Evolutionary conservation across 1,284 basidiomycete genomes (phyloP), one percentile per base, ranked within the genome.

Genomic region (Macrocystidia cucumis): DNA sequence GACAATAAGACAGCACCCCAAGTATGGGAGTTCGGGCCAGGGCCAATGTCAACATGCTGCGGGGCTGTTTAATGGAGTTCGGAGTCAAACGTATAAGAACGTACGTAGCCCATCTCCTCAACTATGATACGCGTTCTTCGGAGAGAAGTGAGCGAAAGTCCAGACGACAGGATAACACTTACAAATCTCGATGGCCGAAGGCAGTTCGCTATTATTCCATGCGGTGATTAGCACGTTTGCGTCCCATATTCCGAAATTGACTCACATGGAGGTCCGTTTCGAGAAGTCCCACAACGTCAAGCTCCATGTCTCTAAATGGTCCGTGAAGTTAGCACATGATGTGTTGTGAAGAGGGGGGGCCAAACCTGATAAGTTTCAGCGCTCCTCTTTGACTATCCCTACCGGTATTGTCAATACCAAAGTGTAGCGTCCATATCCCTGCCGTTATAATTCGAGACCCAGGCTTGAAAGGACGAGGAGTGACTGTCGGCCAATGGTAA

Each of bases 361-460:
- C 61, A 19, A 44, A 76, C 78, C 56, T 65, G 21, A 93, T 69
- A 24, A 95, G 57, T 39, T 84, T 74, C 36, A 78, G 68, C 58
- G 95, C 84, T 7, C 83, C 70, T 28, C 79, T 64, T 55, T 91
- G 88, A 52, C 85, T 89, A 50, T 92, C 90, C 44, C 85, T 69
- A 3, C 90, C 89, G 28, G 69, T 71, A 44, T 89, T 82, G 49
- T 91, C 84, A 33, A 91, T 76, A 2, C 87, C 88, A 54, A 95
- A 95, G 56, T 95, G 91, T 18, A 93, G 69, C 0, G 92, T 93
- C 89, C 90, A 95, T 39, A 96, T 92, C 1, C 90, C 92, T 7
- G 85, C 82, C n/a, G 81, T 84, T 29, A 95, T 65, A 13, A 90
- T 67, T 13, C 85, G 67, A 7, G 82, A 69, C 4, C 72, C 75